These are phyloP conservation scores for Wilhelminamyces savonicus DNA, from an alignment of 805 yeast genomes.

Conservation along the genomic window DNA sequence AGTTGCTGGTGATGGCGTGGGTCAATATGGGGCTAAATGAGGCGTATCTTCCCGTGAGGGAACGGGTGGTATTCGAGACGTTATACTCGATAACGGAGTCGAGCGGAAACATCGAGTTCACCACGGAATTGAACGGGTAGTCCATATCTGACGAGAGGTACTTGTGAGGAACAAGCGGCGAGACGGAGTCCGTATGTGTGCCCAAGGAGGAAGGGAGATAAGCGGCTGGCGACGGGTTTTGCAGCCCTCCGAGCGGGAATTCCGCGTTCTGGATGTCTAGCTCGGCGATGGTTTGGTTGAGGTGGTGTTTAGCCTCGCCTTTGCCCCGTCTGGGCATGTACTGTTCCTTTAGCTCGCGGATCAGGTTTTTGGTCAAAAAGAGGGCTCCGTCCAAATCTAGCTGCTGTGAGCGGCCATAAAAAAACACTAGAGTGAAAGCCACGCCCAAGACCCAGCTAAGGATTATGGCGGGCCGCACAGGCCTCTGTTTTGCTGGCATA, in stretches of 20 bases:
- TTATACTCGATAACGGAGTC: conserved; percentile 30
- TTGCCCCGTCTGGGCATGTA: conserved; percentile 5
- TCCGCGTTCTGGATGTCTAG: too few species aligned
- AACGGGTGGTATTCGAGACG: conserved; percentile 10
- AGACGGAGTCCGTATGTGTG: too few species aligned
- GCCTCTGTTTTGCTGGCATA: too few species aligned
- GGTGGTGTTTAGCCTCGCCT: too few species aligned
- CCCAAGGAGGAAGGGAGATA: too few species aligned
- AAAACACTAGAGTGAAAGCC: background rate
- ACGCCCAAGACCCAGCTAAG: background rate
- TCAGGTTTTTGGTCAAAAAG: conserved; percentile 17
- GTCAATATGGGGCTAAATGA: conserved; percentile 33
- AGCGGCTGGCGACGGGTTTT: too few species aligned
- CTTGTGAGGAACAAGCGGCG: too few species aligned
- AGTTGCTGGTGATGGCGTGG: conserved; percentile 16
- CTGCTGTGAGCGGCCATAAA: conserved; percentile 1
- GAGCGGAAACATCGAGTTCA: conserved; percentile 37
- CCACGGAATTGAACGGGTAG: conserved; percentile 26
- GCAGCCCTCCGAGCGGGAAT: too few species aligned
- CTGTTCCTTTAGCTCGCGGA: conserved; percentile 15
- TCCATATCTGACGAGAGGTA: conserved; percentile 15
- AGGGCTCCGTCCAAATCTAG: conserved; percentile 19
- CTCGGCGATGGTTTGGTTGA: too few species aligned
- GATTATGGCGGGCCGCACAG: too few species aligned
- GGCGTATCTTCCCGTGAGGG: conserved; percentile 31